These are phyloP conservation scores for Ogataea saltuana DNA, from an alignment of 805 yeast species.

Conservation along the genomic window DNA sequence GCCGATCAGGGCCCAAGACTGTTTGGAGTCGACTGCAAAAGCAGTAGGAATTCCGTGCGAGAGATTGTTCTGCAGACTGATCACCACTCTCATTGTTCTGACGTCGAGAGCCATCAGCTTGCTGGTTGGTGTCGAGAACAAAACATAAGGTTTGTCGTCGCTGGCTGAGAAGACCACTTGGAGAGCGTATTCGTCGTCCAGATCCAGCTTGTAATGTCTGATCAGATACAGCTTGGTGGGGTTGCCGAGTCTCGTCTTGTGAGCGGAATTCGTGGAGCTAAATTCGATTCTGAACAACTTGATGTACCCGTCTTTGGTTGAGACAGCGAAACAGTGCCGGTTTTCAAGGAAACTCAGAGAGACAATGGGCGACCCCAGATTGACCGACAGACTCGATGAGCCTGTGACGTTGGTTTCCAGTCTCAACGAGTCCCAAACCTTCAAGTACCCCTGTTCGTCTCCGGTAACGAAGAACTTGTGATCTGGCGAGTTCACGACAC, in stretches of 20 bases:
- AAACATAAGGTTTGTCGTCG: slow-evolving; percentile 44
- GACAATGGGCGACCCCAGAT: slow-evolving; percentile 51
- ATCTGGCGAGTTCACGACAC: slow-evolving; percentile 60
- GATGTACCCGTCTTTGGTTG: slow-evolving; percentile 48
- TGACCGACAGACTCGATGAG: slow-evolving; percentile 47
- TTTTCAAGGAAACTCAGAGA: slow-evolving; percentile 52
- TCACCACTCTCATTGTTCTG: slow-evolving; percentile 48
- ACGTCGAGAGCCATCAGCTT: slow-evolving; percentile 58
- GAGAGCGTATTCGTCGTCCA: slow-evolving; percentile 41
- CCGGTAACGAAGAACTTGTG: slow-evolving; percentile 73
- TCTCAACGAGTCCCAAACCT: slow-evolving; percentile 74
- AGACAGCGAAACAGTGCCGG: slow-evolving; percentile 59
- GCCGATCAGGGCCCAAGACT: slow-evolving; percentile 71
- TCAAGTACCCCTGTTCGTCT: slow-evolving; percentile 69
- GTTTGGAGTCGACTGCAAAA: slow-evolving; percentile 53
- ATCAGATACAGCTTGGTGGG: slow-evolving; percentile 34
- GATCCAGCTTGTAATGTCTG: slow-evolving; percentile 42
- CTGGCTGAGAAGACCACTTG: slow-evolving; percentile 43
- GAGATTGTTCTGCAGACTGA: slow-evolving; percentile 52
- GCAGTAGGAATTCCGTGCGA: slow-evolving; percentile 66
- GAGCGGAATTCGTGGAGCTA: slow-evolving; percentile 15
- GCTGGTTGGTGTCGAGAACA: slow-evolving; percentile 54
- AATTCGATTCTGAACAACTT: slow-evolving; percentile 43
- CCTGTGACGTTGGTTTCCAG: slow-evolving; percentile 63
- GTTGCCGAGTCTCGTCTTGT: slow-evolving; percentile 16